A percentile compares a stretch with the other conserved stretches of the same genome.
Evolutionary conservation across 106 monocot species (phyloP).

Genomic region (Allium cepa): DNA sequence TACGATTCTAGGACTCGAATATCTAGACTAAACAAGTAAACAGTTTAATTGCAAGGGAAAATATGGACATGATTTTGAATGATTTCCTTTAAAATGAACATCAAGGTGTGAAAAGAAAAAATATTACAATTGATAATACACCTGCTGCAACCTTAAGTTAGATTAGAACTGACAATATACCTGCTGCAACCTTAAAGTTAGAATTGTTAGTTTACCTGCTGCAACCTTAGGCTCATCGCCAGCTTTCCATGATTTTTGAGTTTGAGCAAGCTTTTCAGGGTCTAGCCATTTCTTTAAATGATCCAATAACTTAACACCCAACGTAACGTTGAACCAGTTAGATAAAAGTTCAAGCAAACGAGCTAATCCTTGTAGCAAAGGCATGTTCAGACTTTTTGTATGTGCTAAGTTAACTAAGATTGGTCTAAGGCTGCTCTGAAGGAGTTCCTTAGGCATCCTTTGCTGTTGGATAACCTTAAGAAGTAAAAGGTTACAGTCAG

Average conservation of each 20-base stretch:
- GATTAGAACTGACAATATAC: no score
- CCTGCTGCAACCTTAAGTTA: no score
- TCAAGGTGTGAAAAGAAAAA: no score
- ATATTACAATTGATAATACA: no score
- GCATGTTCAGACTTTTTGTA: conserved; percentile 93
- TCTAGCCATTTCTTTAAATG: conserved; percentile 99
- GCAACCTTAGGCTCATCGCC: conserved; percentile 99
- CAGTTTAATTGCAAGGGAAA: no score
- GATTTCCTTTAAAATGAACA: no score
- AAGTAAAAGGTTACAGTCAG: neutral
- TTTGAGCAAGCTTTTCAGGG: conserved; percentile 96
- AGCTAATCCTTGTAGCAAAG: conserved; percentile 92
- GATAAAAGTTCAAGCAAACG: conserved; percentile 93
- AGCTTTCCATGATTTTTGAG: conserved; percentile 89
- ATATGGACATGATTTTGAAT: no score
- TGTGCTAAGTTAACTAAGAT: conserved; percentile 91
- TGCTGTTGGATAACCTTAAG: conserved; percentile 94
- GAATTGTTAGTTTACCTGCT: conserved; percentile 41
- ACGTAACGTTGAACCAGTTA: conserved; percentile 95
- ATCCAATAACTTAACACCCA: conserved; percentile 89
- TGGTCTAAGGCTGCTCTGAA: conserved; percentile 91
- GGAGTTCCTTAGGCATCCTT: conserved; percentile 94
- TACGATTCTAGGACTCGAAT: no score
- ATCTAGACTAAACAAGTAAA: no score
- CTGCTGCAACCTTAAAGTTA: neutral